Base-by-base conservation (phyloP, 2,329 filamentous ascomycete species). In the Beauveria brongniartii region DNA sequence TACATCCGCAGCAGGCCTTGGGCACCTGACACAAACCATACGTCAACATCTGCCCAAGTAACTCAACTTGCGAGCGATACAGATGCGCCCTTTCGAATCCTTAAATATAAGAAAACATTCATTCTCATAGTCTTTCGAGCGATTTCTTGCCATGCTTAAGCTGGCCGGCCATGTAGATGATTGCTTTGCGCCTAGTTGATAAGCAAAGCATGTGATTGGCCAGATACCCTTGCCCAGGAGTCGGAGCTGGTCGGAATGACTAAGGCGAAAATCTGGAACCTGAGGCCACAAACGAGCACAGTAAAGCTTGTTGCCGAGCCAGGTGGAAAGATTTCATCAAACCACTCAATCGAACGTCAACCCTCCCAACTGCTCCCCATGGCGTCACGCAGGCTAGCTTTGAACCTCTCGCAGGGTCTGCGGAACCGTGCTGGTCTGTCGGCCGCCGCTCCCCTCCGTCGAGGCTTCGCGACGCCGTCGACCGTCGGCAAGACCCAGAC, bases 351-450 rank as follows among this genome's bases (percentile, higher is more conserved):
- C 72, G 72, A 71, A 70, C 72, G 71, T 72, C 74, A 75, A 77
- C 76, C 74, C 74, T 76, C 74, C 74, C 75, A 77, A 79, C 76
- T 74, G 73, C 77, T 75, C 75, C 74, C 78, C 78, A 97, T 97
- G 93, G 93, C 93, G 82, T 96, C 93, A 79, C 87, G 92, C 86
- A 90, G 92, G 88, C 87, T 97, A 82, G 92, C 92, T 83, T 85
- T 95, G 79, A 96, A 92, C 83, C 86, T 97, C 74, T 86, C 91
- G 78, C 88, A 91, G 81, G 89, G 90, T 80, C 83, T 96, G 80
- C 91, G 92, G 83, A 90, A 82, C 81, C 90, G 91, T 78, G 84
- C 89, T 78, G 89, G 90, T 78, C 83, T 94, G 78, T 88, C 89
- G 77, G 82, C 89, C 74, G 82, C 91, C 75, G 81, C 85, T 76